Percentiles rank a stretch among this genome's conserved stretches.
phyloP scores from a whole-genome alignment of 1,139 yeast species.

The Saccharomyces hybrid region DNA sequence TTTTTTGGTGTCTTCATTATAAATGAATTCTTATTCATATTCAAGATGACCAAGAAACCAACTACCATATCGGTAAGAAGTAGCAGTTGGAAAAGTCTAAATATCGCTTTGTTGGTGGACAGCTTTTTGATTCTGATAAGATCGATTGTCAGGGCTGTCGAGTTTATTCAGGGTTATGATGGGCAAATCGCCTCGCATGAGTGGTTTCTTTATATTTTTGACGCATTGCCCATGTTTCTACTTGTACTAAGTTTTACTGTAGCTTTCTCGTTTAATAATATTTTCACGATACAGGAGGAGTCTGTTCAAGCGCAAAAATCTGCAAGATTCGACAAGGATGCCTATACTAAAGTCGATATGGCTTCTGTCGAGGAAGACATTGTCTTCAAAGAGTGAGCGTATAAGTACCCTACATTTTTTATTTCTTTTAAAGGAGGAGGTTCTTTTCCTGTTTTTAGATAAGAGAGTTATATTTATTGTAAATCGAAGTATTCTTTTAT shows the following conservation, averaged over 20 bases:
- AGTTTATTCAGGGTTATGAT: slow-evolving; percentile 35
- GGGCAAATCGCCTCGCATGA: slow-evolving; percentile 37
- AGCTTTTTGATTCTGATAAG: slow-evolving; percentile 37
- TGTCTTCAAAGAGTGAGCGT: neutral
- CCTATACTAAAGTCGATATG: neutral
- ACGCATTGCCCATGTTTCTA: slow-evolving; percentile 30
- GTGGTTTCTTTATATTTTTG: slow-evolving; percentile 35
- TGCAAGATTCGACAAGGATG: neutral
- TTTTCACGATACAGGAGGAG: slow-evolving; percentile 14
- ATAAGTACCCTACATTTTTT: no score
- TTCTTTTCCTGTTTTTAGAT: no score
- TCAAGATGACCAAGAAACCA: slow-evolving; percentile 9
- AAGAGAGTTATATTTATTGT: neutral
- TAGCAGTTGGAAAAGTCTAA: slow-evolving; percentile 19
- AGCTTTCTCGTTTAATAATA: slow-evolving; percentile 9
- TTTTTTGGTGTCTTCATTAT: slow-evolving; percentile 34
- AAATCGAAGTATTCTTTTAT: neutral
- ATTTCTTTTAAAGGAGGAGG: no score
- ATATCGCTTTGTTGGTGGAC: slow-evolving; percentile 25
- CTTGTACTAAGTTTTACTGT: neutral
- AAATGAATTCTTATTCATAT: slow-evolving; percentile 19
- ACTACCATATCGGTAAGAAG: neutral
- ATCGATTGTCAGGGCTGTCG: slow-evolving; percentile 38
- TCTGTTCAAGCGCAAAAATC: slow-evolving; percentile 11
- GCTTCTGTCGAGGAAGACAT: neutral